Conservation (phyloP, 2,329 filamentous ascomycete genomes). For the Aspergillus tamarii region DNA sequence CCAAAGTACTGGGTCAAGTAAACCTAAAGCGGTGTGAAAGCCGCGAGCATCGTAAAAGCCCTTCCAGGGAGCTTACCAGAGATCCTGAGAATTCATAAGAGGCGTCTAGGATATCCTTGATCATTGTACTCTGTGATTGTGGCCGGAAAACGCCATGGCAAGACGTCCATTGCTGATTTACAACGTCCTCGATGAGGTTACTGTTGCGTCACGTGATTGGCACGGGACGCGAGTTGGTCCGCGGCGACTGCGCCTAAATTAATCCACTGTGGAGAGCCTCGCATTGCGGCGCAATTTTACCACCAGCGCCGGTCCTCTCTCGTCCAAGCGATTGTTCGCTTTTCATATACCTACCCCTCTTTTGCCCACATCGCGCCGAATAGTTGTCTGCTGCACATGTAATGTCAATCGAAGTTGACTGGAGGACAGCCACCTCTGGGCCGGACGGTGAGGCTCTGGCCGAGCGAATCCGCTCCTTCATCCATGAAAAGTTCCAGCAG, state of each 20-base stretch:
- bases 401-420: slow-evolving; percentile 98
- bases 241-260: neutral
- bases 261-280: slow-evolving; percentile 3
- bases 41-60: slow-evolving; percentile 4
- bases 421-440: slow-evolving; percentile 88
- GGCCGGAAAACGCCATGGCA: neutral
- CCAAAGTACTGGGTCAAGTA: slow-evolving; percentile 20
- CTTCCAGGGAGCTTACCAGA: neutral
- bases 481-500: slow-evolving; percentile 94
- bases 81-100: neutral
- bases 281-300: neutral
- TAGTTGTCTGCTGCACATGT: slow-evolving; percentile 15
- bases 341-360: neutral
- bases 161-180: neutral
- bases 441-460: slow-evolving; percentile 84
- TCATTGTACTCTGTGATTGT: neutral
- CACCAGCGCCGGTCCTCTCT: neutral
- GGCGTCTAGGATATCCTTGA: neutral
- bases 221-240: neutral
- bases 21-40: slow-evolving; percentile 19
- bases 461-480: slow-evolving; percentile 84
- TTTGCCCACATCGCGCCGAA: neutral
- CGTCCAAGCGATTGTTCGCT: neutral
- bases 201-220: neutral
- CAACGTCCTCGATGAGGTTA: neutral